Base-by-base conservation (phyloP, 129 eudicot species). In the Tanacetum coccineum region DNA sequence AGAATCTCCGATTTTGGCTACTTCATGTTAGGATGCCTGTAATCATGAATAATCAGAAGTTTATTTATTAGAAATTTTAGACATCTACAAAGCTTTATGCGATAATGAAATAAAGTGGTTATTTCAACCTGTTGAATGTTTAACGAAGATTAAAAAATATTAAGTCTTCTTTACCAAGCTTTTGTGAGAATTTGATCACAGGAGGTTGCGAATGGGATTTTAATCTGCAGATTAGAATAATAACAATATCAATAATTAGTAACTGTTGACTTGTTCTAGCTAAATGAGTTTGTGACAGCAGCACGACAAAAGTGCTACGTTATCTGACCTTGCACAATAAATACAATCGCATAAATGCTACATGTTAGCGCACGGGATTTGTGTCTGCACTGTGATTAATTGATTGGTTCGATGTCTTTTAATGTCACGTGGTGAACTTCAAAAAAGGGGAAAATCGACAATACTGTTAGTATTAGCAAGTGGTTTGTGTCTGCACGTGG, bases 1-100 rank as follows among this genome's bases (percentile, higher is more conserved):
- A 70, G 48, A 59, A 2, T 21, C 59, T n/a, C 75, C 75, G 18
- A n/a, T 59, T 70, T 46, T 48, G 49, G 46, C 67, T 59, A 45
- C 60, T 48, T 22, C n/a, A 70, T 70, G 19, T 70, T 70, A 3
- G 75, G 75, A 59, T 70, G 75, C 75, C 75, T 70, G 14, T 45
- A 70, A n/a, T 13, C 3, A 54, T 53, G 26, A 53, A 53, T 3
- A 46, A 46, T 10, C 28, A 8, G 6, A 47, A 57, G 17, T 57
- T n/a, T 25, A 25, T 21, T 11, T 3, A 4, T 25, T 5, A 3
- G 6, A 3, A n/a, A 7, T 53, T 20, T n/a, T 19, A 17, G 6
- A 48, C 39, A n/a, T n/a, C n/a, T 10, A 48, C 6, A 48, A 48
- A n/a, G 53, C 6, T 48, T 13, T 11, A 48, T 11, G 13, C 53